Evolutionary conservation across 1,139 yeast species (phyloP), one percentile per base, ranked within the genome.

Genomic region (Scheffersomyces segobiensis): DNA sequence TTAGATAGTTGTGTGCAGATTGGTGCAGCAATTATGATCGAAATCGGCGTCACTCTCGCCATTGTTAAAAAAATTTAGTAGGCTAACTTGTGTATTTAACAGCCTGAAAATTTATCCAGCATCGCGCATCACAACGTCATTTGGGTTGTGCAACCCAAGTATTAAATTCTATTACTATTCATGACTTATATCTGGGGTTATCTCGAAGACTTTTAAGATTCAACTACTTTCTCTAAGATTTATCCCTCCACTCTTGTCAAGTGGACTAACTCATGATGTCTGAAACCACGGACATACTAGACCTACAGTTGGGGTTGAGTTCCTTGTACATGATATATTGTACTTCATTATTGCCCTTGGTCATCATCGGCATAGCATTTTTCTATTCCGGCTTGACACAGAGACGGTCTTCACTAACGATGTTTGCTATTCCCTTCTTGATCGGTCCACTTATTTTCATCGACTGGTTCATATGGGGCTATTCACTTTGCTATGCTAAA

Each of bases 401-500:
- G 60, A 71, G 88, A 59, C 72, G 86, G 59, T 81, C 88, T 1
- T 79, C 89, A 1, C 73, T 86, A 52, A 78, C 85, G 19, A 87
- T 85, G 78, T 72, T 85, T 26, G 77, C 86, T 1, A 69, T 83
- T 49, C 86, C 88, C 1, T 59, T 82, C 8, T 58, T 85, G 18
- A 66, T 83, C 12, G 60, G 73, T 1, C 79, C 86, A 0, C 67
- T 83, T 14, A 71, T 83, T 2, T 68, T 82, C 54, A 63, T 86
- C 10, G 86, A 86, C 61, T 86, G 88, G 87, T 81, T 77, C 60
- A 74, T 83, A n/a, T 81, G 85, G 82, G 86, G 90, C 2, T 85
- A 84, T 63, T 80, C 89, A 0, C 69, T 86, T 39, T 78, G 85
- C 54, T 83, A 80, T 63, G 71, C 83, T 1, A 70, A 77, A 12